Conservation (phyloP, 2,329 filamentous ascomycete genomes). For the Epichloe sp. region DNA sequence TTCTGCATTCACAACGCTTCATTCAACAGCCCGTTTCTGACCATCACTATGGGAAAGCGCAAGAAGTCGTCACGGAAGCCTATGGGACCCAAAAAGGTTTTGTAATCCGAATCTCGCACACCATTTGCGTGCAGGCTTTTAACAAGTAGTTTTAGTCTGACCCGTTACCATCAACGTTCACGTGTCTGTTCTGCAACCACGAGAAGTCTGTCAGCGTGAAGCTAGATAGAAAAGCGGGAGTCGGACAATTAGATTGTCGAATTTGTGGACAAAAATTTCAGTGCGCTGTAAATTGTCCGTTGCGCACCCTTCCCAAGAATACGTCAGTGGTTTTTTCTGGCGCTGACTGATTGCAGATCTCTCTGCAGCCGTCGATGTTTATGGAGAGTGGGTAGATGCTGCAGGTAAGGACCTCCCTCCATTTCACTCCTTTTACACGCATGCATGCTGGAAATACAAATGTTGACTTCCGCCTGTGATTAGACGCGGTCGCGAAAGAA, state of each 20-base stretch:
- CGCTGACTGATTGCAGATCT: constrained; percentile 47
- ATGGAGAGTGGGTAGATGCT: constrained; percentile 96
- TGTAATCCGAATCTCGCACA: constrained; percentile 1
- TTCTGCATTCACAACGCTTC: neutral
- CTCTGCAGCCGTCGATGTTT: constrained; percentile 85
- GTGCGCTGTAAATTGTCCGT: constrained; percentile 78
- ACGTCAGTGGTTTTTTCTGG: neutral
- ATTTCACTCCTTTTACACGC: neutral
- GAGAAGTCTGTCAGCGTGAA: constrained; percentile 86
- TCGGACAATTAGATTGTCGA: constrained; percentile 79
- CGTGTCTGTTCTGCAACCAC: constrained; percentile 97
- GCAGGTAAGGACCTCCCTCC: constrained; percentile 30
- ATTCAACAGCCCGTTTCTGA: neutral
- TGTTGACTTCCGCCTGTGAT: neutral
- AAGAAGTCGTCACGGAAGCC: constrained; percentile 84
- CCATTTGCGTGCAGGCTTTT: neutral
- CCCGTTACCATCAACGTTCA: constrained; percentile 69
- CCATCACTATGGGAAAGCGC: constrained; percentile 63
- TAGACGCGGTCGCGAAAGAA: constrained; percentile 39
- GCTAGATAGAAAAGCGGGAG: constrained; percentile 81
- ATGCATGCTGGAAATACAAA: neutral
- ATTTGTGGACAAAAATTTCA: constrained; percentile 91
- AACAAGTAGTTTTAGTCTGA: constrained; percentile 38
- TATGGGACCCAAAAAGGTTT: constrained; percentile 68
- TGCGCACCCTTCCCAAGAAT: neutral